Base-by-base conservation (phyloP, 106 monocot genomes). In the Acorus calamus region DNA sequence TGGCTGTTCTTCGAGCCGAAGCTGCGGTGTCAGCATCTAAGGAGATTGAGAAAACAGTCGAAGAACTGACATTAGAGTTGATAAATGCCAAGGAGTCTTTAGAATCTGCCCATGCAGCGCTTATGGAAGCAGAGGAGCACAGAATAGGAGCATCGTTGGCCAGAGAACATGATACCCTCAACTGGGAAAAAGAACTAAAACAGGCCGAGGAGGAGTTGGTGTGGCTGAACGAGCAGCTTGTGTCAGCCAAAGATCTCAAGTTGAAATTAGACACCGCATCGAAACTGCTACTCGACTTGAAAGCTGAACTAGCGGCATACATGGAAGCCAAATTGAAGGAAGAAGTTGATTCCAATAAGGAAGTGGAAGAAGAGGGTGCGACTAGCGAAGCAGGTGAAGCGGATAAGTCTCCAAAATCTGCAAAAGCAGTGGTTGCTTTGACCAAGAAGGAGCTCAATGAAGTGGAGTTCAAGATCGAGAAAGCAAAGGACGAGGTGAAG, bases 121-220 rank as follows among this genome's bases (percentile, higher is more conserved):
- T 69, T 59, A 71, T 77, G 11, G 73, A 79, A 62, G 82, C 68
- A 13, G 86, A 86, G 65, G 76, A 87, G 44, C 69, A 69, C 6
- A 74, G 77, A 48, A 74, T 77, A n/a, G 65, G 53, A 52, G 55
- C 70, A 49, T 55, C 67, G 0, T 44, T 77, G 66, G 68, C 65
- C 2, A 70, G 59, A 52, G 77, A 87, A 47, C 59, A 74, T 43
- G 74, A 83, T 64, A 7, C 43, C 0, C 53, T 65, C 2, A 59
- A 11, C 9, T 70, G 54, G 69, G 77, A 83, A 47, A 69, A 71
- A 60, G 63, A 74, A 49, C 6, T 80, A 52, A 74, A 69, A 54
- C 60, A 65, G 62, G 83, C 69, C 6, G 53, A 74, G 41, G 77
- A 77, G 54, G 74, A 83, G 58, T 4, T 87, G 46, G 2, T 60